phyloP scores from a whole-genome alignment of 2,329 filamentous ascomycete genomes.

The Epichloe hybrida region DNA sequence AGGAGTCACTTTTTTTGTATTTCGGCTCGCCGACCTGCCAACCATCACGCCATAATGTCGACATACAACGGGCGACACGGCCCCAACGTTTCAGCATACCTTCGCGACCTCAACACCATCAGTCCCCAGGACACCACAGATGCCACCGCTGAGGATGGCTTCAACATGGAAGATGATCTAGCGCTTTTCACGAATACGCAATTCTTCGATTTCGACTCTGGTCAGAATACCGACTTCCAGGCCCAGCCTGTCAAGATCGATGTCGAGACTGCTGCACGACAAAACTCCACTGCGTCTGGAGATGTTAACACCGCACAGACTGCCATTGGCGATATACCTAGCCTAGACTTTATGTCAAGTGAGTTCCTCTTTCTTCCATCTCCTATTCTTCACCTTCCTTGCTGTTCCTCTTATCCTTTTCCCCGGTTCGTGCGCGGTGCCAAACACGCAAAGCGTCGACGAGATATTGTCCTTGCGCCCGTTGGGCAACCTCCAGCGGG shows the following conservation, averaged over 20 bases:
- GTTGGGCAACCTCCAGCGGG: neutral
- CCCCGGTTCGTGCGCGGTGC: neutral
- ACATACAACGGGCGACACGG: constrained; percentile 63
- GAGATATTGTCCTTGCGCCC: neutral
- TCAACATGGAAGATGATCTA: constrained; percentile 57
- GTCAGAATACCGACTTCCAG: constrained; percentile 45
- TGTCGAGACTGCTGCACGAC: constrained; percentile 15
- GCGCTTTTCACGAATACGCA: constrained; percentile 72
- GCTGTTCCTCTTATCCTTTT: neutral
- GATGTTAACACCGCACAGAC: constrained; percentile 26
- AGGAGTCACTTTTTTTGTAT: neutral
- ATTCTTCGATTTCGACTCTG: constrained; percentile 66
- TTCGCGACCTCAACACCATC: constrained; percentile 71
- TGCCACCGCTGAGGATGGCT: constrained; percentile 36
- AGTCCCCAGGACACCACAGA: constrained; percentile 43
- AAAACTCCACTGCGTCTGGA: constrained; percentile 21
- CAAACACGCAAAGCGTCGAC: neutral
- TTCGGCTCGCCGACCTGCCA: neutral
- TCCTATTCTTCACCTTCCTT: neutral
- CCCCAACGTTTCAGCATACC: constrained; percentile 80
- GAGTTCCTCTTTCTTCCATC: constrained; percentile 15
- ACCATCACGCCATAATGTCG: constrained; percentile 39
- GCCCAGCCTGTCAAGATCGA: constrained; percentile 33
- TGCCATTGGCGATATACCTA: constrained; percentile 31
- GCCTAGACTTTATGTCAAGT: constrained; percentile 39